A percentile compares a stretch with the other conserved stretches of the same genome.
phyloP scores from a whole-genome alignment of 257 asterid species.

The Coffea canephora region DNA sequence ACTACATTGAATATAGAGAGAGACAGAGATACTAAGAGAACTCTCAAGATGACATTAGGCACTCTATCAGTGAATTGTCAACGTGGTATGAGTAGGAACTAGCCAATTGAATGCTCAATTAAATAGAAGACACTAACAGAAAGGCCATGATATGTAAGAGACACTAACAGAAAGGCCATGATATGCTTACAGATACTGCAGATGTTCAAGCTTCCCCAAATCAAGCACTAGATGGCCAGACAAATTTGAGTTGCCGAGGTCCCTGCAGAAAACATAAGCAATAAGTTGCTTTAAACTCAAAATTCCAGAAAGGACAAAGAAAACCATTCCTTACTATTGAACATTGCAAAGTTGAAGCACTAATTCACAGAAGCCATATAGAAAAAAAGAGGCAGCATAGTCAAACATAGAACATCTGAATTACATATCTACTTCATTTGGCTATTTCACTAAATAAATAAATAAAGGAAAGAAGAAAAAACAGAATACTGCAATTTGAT shows the following conservation, averaged over 20 bases:
- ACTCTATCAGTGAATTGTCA: not conserved
- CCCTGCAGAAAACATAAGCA: slow-evolving; percentile 36
- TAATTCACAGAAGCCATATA: too few relatives aligned
- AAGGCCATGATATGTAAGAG: slow-evolving; percentile 8
- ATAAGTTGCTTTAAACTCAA: not conserved
- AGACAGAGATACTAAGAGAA: slow-evolving; percentile 8
- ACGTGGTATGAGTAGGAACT: not conserved
- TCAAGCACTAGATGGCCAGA: slow-evolving; percentile 71
- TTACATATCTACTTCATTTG: not conserved
- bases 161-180: not conserved
- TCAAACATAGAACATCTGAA: too few relatives aligned
- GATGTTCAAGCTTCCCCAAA: slow-evolving; percentile 69
- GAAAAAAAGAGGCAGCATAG: not conserved
- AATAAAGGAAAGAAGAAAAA: not conserved
- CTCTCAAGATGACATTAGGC: not conserved
- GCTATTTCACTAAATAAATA: not conserved
- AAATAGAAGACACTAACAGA: not conserved
- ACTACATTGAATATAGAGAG: not conserved
- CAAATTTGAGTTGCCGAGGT: slow-evolving; percentile 74
- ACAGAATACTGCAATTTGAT: too few relatives aligned
- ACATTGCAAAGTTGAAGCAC: too few relatives aligned
- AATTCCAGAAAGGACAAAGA: not conserved
- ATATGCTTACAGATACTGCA: slow-evolving; percentile 67
- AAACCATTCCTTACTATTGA: not conserved
- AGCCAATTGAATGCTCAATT: not conserved